phyloP scores from a whole-genome alignment of 495 filamentous ascomycete genomes.

The Neurospora sp. region DNA sequence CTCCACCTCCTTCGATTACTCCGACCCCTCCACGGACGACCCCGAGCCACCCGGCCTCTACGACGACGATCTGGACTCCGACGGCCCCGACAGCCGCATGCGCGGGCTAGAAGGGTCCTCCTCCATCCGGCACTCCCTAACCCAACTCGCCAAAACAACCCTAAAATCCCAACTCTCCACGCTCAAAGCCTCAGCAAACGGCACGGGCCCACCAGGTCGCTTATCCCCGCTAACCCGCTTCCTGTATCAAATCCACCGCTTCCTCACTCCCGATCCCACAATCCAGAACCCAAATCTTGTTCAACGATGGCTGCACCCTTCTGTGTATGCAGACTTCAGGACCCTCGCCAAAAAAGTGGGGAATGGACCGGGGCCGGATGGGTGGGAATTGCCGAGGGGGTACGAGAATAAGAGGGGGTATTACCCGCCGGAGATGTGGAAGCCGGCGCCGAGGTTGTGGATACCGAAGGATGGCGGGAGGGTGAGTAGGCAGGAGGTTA shows the following conservation, averaged over 20 bases:
- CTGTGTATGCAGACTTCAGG: constrained; percentile 53
- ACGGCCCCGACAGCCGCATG: constrained; percentile 10
- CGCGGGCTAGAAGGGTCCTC: constrained; percentile 25
- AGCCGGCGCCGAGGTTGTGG: constrained; percentile 52
- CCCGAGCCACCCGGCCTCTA: constrained; percentile 9
- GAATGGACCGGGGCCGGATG: constrained; percentile 30
- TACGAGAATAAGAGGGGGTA: constrained; percentile 47
- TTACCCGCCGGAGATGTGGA: constrained; percentile 55
- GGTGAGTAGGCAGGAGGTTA: constrained; percentile 51
- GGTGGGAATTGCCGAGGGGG: constrained; percentile 40
- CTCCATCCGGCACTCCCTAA: constrained; percentile 15
- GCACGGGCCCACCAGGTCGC: neutral
- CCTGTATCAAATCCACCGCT: constrained; percentile 13
- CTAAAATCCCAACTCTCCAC: constrained; percentile 2
- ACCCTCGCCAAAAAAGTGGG: constrained; percentile 50
- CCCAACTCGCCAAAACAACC: constrained; percentile 9
- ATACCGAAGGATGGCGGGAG: constrained; percentile 57
- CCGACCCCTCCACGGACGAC: constrained; percentile 7
- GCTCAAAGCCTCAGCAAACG: constrained; percentile 9
- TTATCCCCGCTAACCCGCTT: constrained; percentile 1
- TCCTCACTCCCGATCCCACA: constrained; percentile 12
- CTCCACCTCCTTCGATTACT: constrained; percentile 16
- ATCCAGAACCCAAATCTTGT: constrained; percentile 27
- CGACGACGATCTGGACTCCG: constrained; percentile 4
- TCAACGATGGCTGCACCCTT: constrained; percentile 53